Evolutionary conservation across 2,329 filamentous ascomycete species (phyloP).

Genomic region (Xylaria sp.): DNA sequence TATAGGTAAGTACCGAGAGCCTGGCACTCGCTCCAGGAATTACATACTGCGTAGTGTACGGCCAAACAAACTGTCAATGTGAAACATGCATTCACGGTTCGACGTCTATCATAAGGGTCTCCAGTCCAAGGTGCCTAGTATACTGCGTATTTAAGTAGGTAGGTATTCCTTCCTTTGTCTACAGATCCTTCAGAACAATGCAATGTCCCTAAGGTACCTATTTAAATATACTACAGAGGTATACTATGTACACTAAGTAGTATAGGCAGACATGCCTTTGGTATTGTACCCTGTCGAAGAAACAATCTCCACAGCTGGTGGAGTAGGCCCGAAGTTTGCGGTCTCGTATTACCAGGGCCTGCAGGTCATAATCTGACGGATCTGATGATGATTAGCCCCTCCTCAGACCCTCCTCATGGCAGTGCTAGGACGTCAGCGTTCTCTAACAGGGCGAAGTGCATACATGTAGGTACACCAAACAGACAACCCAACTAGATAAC

Average conservation of each 20-base stretch:
- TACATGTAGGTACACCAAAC: background rate
- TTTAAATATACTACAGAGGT: background rate
- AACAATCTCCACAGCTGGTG: background rate
- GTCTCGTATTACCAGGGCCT: conserved; percentile 25
- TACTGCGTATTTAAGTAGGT: too few relatives aligned
- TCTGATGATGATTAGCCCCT: conserved; percentile 2
- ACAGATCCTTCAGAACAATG: background rate
- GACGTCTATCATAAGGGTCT: background rate
- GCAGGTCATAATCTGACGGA: conserved; percentile 9
- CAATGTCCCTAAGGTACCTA: conserved; percentile 2
- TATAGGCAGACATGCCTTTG: background rate
- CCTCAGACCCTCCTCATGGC: background rate
- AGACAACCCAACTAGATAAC: background rate
- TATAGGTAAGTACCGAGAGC: background rate
- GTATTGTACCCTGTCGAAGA: background rate
- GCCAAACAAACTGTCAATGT: background rate
- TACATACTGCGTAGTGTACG: background rate
- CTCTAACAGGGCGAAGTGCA: background rate
- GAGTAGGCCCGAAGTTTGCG: conserved; percentile 13
- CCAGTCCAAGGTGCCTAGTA: too few relatives aligned
- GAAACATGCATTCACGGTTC: background rate
- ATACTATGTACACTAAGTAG: too few relatives aligned
- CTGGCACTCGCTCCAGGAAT: conserved; percentile 8
- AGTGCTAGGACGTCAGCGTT: conserved; percentile 6
- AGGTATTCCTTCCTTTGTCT: background rate